Evolutionary conservation across 805 yeast genomes (phyloP).

Genomic region (Saturnispora diversa): DNA sequence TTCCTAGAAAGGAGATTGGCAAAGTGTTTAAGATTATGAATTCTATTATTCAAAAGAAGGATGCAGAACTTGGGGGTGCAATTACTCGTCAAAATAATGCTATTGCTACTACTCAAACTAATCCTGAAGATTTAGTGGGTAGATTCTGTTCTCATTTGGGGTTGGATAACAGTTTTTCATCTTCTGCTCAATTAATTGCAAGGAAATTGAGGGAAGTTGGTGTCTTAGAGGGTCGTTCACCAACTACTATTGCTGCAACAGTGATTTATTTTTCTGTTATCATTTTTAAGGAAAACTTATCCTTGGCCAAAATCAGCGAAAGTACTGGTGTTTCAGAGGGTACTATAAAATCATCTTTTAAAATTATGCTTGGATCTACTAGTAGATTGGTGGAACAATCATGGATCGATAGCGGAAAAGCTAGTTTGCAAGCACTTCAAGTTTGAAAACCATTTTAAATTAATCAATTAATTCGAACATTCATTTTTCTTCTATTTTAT

Average conservation of each 20-base stretch:
- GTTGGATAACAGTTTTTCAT: constrained; percentile 70
- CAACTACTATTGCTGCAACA: constrained; percentile 96
- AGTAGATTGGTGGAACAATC: constrained; percentile 64
- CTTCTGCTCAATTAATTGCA: constrained; percentile 90
- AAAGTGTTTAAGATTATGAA: constrained; percentile 81
- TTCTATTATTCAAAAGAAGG: constrained; percentile 45
- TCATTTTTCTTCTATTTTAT: not conserved
- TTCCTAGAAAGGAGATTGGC: constrained; percentile 91
- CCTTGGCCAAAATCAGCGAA: constrained; percentile 78
- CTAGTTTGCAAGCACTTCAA: constrained; percentile 26
- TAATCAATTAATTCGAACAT: too few species aligned
- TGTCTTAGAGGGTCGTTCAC: constrained; percentile 92
- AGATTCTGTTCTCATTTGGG: constrained; percentile 96
- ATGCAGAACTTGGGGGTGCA: constrained; percentile 36
- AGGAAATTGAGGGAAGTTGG: constrained; percentile 85
- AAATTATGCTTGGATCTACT: constrained; percentile 67
- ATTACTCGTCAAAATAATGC: constrained; percentile 41
- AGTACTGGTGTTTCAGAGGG: constrained; percentile 96
- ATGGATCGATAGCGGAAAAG: constrained; percentile 66
- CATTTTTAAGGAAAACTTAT: constrained; percentile 70
- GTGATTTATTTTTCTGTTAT: constrained; percentile 89
- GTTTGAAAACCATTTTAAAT: not conserved
- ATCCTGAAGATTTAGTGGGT: constrained; percentile 90
- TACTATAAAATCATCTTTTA: constrained; percentile 87
- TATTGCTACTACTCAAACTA: constrained; percentile 70